Evolutionary conservation across 106 monocot genomes (phyloP), one percentile per base, ranked within the genome.

Genomic region (Iris macrosiphon): DNA sequence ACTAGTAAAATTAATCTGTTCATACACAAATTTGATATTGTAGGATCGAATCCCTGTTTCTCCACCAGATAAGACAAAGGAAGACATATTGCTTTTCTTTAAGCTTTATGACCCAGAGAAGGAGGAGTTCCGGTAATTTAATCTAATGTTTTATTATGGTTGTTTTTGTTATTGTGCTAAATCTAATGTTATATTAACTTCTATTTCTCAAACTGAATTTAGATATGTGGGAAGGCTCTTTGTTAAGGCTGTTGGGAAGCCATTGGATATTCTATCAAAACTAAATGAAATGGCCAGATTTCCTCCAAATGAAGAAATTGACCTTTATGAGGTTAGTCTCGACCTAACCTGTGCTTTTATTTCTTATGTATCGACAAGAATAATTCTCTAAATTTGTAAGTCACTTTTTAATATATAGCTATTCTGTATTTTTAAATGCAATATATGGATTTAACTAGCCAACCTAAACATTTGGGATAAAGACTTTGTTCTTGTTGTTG

Each of bases 41-140:
- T 59, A 81, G 96, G 90, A 87, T 63, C 72, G 67, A 35, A 63
- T 22, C 24, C 65, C 80, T 59, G 64, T 90, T 68, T 63, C 80
- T 73, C 90, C 68, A 22, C 86, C 77, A 30, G 86, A 77, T 25
- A 96, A 90, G 65, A 83, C 85, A 35, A 96, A 90, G 59, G 96
- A 96, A 73, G 86, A 96, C 70, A 83, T 96, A 77, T 52, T 96
- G 52, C 75, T 96, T 18, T 96, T 96, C 60, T 96, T 96, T 72
- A 96, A 96, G 68, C 77, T 90, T 41, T 96, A 96, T 80, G 96
- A 90, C 64, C 90, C 96, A 57, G 79, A 90, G 67, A 96, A 83
- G 66, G 96, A 90, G 74, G 81, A 90, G 52, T 66, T 96, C 19
- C 63, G 89, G 96, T 96, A 82, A 30, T 55, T 72, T 6, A 41